Evolutionary conservation across 495 filamentous ascomycete species (phyloP).

Genomic region (Penicillium turbatum): DNA sequence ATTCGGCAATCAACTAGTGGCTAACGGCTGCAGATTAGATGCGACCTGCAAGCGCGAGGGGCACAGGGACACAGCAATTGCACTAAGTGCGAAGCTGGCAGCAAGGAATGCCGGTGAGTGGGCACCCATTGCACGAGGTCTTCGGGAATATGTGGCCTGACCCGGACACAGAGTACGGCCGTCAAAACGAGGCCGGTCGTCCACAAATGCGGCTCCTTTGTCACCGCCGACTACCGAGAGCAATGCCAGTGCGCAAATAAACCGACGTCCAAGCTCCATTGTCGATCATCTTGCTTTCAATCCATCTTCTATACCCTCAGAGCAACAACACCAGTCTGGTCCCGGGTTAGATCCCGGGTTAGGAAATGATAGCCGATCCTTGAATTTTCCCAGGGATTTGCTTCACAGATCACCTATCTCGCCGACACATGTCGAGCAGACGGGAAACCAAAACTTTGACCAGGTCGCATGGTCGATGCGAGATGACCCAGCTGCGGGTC

Average conservation of each 20-base stretch:
- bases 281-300: neutral
- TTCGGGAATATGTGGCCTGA: neutral
- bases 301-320: neutral
- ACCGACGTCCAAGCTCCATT: neutral
- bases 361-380: neutral
- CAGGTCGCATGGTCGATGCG: neutral
- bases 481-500: neutral
- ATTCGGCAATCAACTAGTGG: neutral
- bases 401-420: neutral
- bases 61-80: constrained; percentile 24
- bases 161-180: constrained; percentile 6
- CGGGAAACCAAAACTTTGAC: neutral
- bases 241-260: constrained; percentile 1
- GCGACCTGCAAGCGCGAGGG: constrained; percentile 29
- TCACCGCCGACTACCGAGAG: constrained; percentile 6
- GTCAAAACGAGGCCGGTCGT: constrained; percentile 20
- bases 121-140: neutral
- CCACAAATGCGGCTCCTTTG: constrained; percentile 1
- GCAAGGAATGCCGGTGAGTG: constrained; percentile 25
- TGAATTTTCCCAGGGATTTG: neutral
- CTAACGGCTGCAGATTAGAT: constrained; percentile 24
- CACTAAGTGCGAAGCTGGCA: constrained; percentile 26
- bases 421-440: neutral
- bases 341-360: too few relatives aligned
- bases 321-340: neutral